Conservation (phyloP, 1,139 yeast species). For the Hemisphaericaspora xylanilytica region DNA sequence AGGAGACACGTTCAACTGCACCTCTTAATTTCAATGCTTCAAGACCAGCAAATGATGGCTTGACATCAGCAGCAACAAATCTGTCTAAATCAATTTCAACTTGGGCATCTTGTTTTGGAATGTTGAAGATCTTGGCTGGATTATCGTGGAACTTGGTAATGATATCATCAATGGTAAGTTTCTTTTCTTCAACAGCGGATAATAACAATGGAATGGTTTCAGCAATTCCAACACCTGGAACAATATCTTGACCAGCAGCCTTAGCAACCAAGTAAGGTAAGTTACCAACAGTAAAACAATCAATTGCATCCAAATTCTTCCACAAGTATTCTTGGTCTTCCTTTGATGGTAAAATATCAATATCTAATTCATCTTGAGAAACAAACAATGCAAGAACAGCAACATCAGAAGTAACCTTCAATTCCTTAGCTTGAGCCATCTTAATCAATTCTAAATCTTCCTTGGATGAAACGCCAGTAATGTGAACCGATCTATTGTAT, state of each 20-base stretch:
- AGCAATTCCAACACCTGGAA: conserved; percentile 72
- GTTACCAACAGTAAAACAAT: conserved; percentile 84
- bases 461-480: conserved; percentile 77
- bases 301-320: conserved; percentile 70
- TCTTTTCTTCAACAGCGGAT: conserved; percentile 74
- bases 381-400: conserved; percentile 77
- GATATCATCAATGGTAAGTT: conserved; percentile 71
- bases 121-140: conserved; percentile 78
- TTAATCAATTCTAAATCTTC: conserved; percentile 82
- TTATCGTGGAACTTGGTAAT: conserved; percentile 72
- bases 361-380: conserved; percentile 66
- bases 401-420: conserved; percentile 88
- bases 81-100: conserved; percentile 87
- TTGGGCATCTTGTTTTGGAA: conserved; percentile 74
- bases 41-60: conserved; percentile 54
- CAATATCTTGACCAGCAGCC: conserved; percentile 56
- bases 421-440: conserved; percentile 80
- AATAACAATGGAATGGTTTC: conserved; percentile 83
- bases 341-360: conserved; percentile 71
- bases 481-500: conserved; percentile 81
- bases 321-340: conserved; percentile 83
- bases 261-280: conserved; percentile 73
- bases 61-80: conserved; percentile 41
- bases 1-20: conserved; percentile 82
- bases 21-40: conserved; percentile 58